Conservation (phyloP, 2,329 filamentous ascomycete species). For the Escovopsis sp. region DNA sequence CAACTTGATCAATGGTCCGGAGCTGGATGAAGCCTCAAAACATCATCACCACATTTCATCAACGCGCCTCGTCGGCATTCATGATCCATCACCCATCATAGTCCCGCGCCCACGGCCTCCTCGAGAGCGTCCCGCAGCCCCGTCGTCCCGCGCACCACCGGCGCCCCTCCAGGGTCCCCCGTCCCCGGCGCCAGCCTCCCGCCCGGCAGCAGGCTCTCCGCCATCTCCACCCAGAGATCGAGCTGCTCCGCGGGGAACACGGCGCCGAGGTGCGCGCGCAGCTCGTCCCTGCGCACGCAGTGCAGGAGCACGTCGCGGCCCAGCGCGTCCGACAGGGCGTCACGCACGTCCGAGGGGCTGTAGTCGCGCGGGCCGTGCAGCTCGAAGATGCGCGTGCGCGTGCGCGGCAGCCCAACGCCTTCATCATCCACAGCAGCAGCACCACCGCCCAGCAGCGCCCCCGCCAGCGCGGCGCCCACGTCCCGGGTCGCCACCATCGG, state of each 20-base stretch:
- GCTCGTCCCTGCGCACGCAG: slow-evolving; percentile 12
- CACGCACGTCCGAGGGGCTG: slow-evolving; percentile 15
- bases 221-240: slow-evolving; percentile 17
- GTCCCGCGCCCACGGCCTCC: slow-evolving; percentile 1
- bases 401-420: too few relatives aligned
- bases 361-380: slow-evolving; percentile 17
- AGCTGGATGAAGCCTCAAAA: too few relatives aligned
- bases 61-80: too few relatives aligned
- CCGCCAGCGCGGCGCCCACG: slow-evolving; percentile 13
- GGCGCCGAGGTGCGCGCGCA: slow-evolving; percentile 9
- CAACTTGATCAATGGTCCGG: too few relatives aligned
- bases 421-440: too few relatives aligned
- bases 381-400: slow-evolving; percentile 17
- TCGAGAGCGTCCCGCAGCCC: slow-evolving; percentile 8
- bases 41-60: too few relatives aligned
- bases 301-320: slow-evolving; percentile 14
- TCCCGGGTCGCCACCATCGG: slow-evolving; percentile 18
- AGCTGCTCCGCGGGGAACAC: slow-evolving; percentile 13
- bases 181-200: slow-evolving; percentile 11
- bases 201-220: slow-evolving; percentile 14
- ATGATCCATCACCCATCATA: not conserved
- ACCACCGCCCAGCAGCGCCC: slow-evolving; percentile 7
- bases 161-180: slow-evolving; percentile 2
- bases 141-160: slow-evolving; percentile 11
- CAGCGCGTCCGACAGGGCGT: slow-evolving; percentile 14